Conservation (phyloP, 2,329 filamentous ascomycete genomes). For the Pseudocercospora musae region DNA sequence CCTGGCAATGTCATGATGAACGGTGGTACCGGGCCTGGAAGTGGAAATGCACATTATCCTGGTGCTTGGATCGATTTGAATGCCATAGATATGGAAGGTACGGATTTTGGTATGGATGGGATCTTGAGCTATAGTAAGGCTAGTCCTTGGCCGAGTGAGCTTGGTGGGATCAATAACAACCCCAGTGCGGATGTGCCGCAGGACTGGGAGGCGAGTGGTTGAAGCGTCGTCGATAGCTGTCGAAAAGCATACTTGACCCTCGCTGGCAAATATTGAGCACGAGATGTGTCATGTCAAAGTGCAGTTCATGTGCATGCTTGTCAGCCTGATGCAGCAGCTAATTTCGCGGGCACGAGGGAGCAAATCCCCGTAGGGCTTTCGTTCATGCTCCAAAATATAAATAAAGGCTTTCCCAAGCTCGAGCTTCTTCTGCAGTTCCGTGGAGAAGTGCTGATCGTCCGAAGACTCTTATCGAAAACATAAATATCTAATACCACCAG, state of each 20-base stretch:
- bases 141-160: not conserved
- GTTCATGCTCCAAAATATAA: not conserved
- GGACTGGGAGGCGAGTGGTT: not conserved
- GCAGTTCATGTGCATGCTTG: not conserved
- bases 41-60: conserved; percentile 4
- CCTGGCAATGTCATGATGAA: conserved; percentile 16
- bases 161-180: not conserved
- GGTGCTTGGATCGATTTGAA: conserved; percentile 9
- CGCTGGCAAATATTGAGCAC: not conserved
- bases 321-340: not conserved
- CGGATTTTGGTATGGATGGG: conserved; percentile 16
- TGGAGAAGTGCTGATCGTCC: not conserved
- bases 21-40: conserved; percentile 17
- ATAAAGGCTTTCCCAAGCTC: not conserved
- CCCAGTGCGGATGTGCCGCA: not conserved
- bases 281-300: not conserved
- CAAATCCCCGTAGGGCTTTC: not conserved
- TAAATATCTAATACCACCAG: conserved; percentile 48
- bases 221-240: not conserved
- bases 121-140: not conserved
- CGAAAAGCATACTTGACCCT: not conserved
- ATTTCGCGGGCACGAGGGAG: too few species aligned
- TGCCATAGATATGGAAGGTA: conserved; percentile 16
- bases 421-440: not conserved
- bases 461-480: not conserved